Evolutionary conservation across 1,139 yeast genomes (phyloP).

Genomic region (Protomyces pachydermus): DNA sequence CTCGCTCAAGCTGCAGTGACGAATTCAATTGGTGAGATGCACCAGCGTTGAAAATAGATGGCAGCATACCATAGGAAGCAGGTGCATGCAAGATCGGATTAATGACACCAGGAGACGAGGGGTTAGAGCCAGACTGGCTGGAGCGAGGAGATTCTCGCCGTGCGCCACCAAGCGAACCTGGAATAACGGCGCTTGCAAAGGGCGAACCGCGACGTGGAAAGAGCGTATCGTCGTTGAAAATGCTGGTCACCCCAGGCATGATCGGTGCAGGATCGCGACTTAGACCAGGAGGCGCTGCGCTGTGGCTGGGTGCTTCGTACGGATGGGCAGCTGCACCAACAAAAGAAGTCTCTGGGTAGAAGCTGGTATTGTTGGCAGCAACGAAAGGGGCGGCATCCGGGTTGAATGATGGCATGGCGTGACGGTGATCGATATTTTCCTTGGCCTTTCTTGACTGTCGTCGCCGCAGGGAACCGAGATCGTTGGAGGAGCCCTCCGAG

Average conservation of each 20-base stretch:
- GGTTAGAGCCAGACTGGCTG: slow-evolving; percentile 21
- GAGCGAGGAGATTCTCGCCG: slow-evolving; percentile 21
- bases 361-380: background rate
- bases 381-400: slow-evolving; percentile 24
- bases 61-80: background rate
- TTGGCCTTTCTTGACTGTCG: slow-evolving; percentile 1
- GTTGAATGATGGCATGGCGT: slow-evolving; percentile 12
- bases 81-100: background rate
- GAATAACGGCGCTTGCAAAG: background rate
- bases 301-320: background rate
- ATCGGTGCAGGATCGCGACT: background rate
- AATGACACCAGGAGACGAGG: slow-evolving; percentile 12
- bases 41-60: slow-evolving; percentile 14
- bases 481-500: slow-evolving; percentile 2
- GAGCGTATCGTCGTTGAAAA: slow-evolving; percentile 5
- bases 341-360: background rate
- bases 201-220: background rate
- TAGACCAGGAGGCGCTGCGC: background rate
- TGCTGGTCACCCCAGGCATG: slow-evolving; percentile 9
- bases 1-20: background rate
- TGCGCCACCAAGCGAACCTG: background rate
- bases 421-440: background rate
- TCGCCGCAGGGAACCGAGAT: slow-evolving; percentile 1
- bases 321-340: background rate
- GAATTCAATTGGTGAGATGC: background rate